These are phyloP conservation scores for Corrigiola litoralis DNA, from an alignment of 179 eudicot species.

Conservation along the genomic window DNA sequence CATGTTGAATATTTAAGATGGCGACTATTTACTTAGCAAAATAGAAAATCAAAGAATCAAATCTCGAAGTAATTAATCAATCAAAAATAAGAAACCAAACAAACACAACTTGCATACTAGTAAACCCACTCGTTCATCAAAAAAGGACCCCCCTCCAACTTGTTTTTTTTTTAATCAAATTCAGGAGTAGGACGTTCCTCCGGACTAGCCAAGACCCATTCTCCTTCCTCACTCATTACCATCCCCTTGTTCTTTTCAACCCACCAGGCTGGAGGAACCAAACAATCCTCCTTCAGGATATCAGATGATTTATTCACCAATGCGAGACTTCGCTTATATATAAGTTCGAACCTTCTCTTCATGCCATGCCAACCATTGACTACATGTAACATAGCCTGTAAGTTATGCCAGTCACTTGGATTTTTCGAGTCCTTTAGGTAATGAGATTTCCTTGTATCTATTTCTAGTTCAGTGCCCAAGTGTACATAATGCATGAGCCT, in stretches of 20 bases:
- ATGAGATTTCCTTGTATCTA: conserved; percentile 61
- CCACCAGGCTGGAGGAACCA: conserved; percentile 88
- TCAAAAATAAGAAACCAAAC: too few relatives aligned
- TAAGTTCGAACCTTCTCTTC: conserved; percentile 40
- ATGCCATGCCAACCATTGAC: conserved; percentile 80
- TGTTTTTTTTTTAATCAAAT: not conserved
- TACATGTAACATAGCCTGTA: conserved; percentile 64
- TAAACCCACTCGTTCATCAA: too few relatives aligned
- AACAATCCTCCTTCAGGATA: conserved; percentile 56
- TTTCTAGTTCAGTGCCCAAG: conserved; percentile 44
- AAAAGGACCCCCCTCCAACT: too few relatives aligned
- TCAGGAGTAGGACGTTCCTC: conserved; percentile 51
- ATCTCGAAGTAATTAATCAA: too few relatives aligned
- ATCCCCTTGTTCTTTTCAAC: conserved; percentile 79
- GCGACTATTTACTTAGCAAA: too few relatives aligned
- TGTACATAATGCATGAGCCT: conserved; percentile 49
- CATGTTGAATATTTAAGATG: too few relatives aligned
- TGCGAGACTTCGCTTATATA: conserved; percentile 54
- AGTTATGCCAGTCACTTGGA: conserved; percentile 77
- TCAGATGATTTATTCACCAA: conserved; percentile 74
- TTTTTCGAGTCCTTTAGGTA: conserved; percentile 54
- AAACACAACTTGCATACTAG: not conserved
- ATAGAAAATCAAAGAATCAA: too few relatives aligned
- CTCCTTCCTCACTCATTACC: conserved; percentile 54
- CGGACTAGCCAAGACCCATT: conserved; percentile 55